Conservation (phyloP, 73 alveolate species). For the Breviolum minutum region DNA sequence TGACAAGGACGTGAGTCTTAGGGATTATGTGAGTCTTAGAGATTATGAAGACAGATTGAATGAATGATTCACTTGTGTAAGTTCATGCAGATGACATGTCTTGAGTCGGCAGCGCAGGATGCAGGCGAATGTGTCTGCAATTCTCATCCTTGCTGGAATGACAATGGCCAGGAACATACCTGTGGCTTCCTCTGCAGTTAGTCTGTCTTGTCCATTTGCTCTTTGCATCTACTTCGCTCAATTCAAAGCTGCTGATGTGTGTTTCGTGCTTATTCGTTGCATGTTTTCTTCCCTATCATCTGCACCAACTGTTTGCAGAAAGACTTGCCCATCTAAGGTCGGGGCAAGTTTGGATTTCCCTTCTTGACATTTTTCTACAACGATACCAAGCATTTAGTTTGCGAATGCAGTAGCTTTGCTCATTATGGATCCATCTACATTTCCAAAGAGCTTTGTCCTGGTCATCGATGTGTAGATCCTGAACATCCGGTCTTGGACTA, state of each 20-base stretch:
- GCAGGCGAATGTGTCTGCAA: conserved; percentile 47
- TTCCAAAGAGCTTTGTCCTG: conserved; percentile 68
- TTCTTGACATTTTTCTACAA: conserved; percentile 46
- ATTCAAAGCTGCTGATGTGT: too few relatives aligned
- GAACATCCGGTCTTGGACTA: conserved; percentile 74
- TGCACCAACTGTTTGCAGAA: not conserved
- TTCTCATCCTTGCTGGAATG: conserved; percentile 93
- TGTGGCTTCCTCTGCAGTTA: not conserved
- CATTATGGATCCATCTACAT: conserved; percentile 42
- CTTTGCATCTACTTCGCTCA: not conserved
- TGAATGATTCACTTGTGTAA: not conserved
- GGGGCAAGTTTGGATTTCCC: conserved; percentile 70
- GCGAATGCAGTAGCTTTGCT: conserved; percentile 79
- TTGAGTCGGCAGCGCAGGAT: not conserved
- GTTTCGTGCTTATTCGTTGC: not conserved
- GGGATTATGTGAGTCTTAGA: not conserved
- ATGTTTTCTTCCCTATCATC: not conserved
- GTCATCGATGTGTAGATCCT: conserved; percentile 69
- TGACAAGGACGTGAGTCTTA: conserved; percentile 17
- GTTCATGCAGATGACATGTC: too few relatives aligned
- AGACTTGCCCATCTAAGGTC: not conserved
- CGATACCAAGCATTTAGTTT: conserved; percentile 27
- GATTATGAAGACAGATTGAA: not conserved
- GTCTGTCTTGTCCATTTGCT: too few relatives aligned
- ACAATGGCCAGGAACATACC: conserved; percentile 52